Conservation (phyloP, 306 rosid species). For the Vicia villosa region DNA sequence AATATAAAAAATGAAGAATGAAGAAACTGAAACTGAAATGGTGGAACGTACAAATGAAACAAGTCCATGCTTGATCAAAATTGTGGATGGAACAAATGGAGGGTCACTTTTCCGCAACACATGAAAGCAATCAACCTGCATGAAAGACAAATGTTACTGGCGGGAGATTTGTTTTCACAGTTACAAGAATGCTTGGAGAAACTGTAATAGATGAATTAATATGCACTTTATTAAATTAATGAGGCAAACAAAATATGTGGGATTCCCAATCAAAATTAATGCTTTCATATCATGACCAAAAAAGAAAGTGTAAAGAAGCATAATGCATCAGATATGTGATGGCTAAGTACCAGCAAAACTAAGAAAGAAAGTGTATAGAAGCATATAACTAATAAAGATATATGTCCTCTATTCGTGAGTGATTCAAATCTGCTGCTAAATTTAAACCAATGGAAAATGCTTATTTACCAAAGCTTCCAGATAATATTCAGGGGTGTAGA, state of each 20-base stretch:
- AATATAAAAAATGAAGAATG: conserved; percentile 5
- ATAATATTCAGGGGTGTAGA: conserved; percentile 85
- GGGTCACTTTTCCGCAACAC: conserved; percentile 97
- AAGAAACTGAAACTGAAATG: conserved; percentile 31
- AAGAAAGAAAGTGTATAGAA: background rate
- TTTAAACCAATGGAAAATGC: conserved; percentile 3
- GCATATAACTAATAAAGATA: background rate
- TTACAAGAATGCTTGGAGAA: conserved; percentile 15
- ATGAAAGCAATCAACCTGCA: conserved; percentile 97
- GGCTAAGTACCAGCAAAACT: conserved; percentile 19
- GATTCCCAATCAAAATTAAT: conserved; percentile 21
- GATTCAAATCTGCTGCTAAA: conserved; percentile 25
- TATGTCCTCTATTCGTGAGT: conserved; percentile 24
- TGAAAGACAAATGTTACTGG: conserved; percentile 10
- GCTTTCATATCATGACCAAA: conserved; percentile 20
- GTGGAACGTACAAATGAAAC: conserved; percentile 77
- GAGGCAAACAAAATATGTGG: background rate
- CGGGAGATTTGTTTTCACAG: background rate
- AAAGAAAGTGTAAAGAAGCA: background rate
- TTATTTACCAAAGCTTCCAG: conserved; percentile 83
- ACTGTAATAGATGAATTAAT: conserved; percentile 23
- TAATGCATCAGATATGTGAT: background rate
- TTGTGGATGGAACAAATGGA: conserved; percentile 84
- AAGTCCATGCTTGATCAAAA: conserved; percentile 88
- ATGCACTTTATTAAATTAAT: conserved; percentile 26